Percentiles rank a stretch among this genome's conserved stretches.
Conservation (phyloP, 1,284 basidiomycete species). For the Leccinum pachyderme region DNA sequence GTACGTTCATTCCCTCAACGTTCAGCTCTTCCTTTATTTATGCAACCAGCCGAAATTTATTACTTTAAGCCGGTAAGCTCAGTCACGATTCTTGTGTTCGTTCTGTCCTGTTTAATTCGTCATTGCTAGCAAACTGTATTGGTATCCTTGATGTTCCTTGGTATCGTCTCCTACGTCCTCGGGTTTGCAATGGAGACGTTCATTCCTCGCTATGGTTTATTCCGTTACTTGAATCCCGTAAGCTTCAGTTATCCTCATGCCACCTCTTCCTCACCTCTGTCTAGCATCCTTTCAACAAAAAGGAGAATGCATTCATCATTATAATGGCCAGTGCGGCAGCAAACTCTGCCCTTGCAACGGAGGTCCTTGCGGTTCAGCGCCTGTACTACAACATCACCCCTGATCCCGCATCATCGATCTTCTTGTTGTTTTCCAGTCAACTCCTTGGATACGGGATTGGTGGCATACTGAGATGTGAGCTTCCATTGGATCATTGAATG, state of each 20-base stretch:
- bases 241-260: conserved; percentile 14
- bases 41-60: conserved; percentile 47
- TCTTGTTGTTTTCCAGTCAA: conserved; percentile 61
- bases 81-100: background rate
- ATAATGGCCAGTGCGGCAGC: conserved; percentile 70
- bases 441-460: conserved; percentile 59
- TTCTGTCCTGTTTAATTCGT: background rate
- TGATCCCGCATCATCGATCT: conserved; percentile 53
- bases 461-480: conserved; percentile 51
- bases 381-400: conserved; percentile 55
- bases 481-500: conserved; percentile 7
- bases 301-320: conserved; percentile 61
- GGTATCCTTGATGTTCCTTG: conserved; percentile 53
- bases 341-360: conserved; percentile 61
- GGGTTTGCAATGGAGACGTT: conserved; percentile 42
- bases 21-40: background rate
- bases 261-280: conserved; percentile 10
- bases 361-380: conserved; percentile 63
- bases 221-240: conserved; percentile 59
- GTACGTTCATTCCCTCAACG: conserved; percentile 13
- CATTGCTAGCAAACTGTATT: conserved; percentile 42
- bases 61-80: conserved; percentile 54
- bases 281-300: conserved; percentile 43
- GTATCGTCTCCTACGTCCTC: conserved; percentile 42
- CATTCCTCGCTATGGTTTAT: conserved; percentile 47